A percentile compares a stretch with the other conserved stretches of the same genome.
Evolutionary conservation across 2,329 filamentous ascomycete genomes (phyloP).

Genomic region (Aspergillus brasiliensis): DNA sequence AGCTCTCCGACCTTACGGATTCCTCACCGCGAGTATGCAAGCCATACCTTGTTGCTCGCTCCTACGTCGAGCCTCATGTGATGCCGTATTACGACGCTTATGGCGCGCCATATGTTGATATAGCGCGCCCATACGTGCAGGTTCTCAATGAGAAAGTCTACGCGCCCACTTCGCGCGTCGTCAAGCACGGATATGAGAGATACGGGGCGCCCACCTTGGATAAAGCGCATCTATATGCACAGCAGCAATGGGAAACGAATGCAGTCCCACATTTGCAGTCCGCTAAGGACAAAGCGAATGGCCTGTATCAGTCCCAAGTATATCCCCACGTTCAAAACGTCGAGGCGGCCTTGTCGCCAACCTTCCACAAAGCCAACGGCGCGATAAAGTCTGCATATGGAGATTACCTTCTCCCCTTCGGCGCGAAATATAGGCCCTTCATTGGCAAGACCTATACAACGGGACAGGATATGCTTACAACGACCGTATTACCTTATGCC

Average conservation of each 20-base stretch:
- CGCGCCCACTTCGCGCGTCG: constrained; percentile 66
- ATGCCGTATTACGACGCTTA: constrained; percentile 85
- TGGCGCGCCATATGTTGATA: constrained; percentile 77
- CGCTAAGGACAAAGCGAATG: constrained; percentile 62
- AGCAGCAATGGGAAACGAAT: constrained; percentile 75
- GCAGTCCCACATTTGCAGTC: constrained; percentile 73
- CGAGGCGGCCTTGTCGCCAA: constrained; percentile 64
- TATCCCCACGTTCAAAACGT: constrained; percentile 72
- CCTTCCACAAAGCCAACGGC: constrained; percentile 74
- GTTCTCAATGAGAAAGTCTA: constrained; percentile 63
- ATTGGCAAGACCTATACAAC: constrained; percentile 67
- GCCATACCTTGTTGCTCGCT: constrained; percentile 70
- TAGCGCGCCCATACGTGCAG: constrained; percentile 71
- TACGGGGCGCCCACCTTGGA: constrained; percentile 75
- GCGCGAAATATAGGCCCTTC: constrained; percentile 74
- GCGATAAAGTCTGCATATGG: constrained; percentile 31
- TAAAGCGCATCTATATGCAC: constrained; percentile 66
- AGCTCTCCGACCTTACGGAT: constrained; percentile 66
- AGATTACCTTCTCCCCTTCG: constrained; percentile 72
- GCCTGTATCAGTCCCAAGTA: constrained; percentile 70
- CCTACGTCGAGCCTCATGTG: constrained; percentile 71
- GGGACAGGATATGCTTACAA: constrained; percentile 66
- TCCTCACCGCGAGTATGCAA: constrained; percentile 77
- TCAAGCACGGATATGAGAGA: constrained; percentile 61
- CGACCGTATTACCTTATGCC: constrained; percentile 71